phyloP scores from a whole-genome alignment of 2,329 filamentous ascomycete species.

The Fusarium haematococcum region DNA sequence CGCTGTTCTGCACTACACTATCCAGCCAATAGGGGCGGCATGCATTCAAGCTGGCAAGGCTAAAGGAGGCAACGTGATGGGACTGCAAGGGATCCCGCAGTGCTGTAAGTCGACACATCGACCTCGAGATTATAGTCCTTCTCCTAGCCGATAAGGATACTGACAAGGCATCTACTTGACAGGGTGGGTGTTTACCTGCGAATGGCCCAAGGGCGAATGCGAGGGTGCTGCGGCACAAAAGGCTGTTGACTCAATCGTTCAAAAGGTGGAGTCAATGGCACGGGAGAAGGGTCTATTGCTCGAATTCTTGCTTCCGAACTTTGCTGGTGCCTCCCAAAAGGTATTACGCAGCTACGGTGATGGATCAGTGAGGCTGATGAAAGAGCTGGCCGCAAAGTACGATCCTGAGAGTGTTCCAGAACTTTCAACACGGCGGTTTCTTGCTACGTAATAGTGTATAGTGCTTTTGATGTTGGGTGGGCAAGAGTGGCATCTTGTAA shows the following conservation, averaged over 20 bases:
- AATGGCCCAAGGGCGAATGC: neutral
- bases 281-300: neutral
- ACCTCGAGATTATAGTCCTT: neutral
- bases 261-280: neutral
- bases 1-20: neutral
- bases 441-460: neutral
- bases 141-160: no score
- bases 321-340: neutral
- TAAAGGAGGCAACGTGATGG: neutral
- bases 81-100: neutral
- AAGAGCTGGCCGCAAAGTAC: neutral
- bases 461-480: neutral
- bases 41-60: neutral
- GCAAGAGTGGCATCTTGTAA: neutral
- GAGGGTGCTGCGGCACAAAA: neutral
- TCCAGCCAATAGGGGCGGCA: neutral
- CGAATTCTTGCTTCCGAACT: neutral
- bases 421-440: neutral
- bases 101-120: neutral
- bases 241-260: neutral
- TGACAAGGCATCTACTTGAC: neutral
- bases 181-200: slow-evolving; percentile 3
- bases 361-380: neutral
- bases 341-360: neutral
- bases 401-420: neutral